phyloP scores from a whole-genome alignment of 495 filamentous ascomycete genomes.

The Podospora sp. region DNA sequence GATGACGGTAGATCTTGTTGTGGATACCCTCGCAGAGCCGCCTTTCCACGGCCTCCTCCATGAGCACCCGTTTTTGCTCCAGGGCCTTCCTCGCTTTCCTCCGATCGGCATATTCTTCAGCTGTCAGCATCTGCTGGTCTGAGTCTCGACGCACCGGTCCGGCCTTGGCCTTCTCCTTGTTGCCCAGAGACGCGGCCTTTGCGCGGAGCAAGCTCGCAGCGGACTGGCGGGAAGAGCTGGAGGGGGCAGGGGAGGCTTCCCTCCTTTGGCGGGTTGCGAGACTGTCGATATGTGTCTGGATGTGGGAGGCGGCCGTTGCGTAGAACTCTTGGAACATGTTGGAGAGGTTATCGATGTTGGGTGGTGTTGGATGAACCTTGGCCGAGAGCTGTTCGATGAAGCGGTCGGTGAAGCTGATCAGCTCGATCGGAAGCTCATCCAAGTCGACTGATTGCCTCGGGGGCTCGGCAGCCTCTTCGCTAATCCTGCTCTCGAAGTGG shows the following conservation, averaged over 20 bases:
- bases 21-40: constrained; percentile 87
- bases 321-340: constrained; percentile 96
- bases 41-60: constrained; percentile 93
- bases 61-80: constrained; percentile 69
- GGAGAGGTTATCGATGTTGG: constrained; percentile 80
- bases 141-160: constrained; percentile 38
- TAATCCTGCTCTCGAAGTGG: constrained; percentile 55
- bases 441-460: constrained; percentile 63
- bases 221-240: constrained; percentile 53
- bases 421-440: constrained; percentile 89
- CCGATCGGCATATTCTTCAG: constrained; percentile 76
- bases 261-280: constrained; percentile 75
- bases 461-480: constrained; percentile 57
- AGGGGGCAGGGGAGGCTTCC: constrained; percentile 55
- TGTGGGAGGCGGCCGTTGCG: constrained; percentile 74
- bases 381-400: constrained; percentile 91
- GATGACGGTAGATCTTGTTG: constrained; percentile 84
- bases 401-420: constrained; percentile 86
- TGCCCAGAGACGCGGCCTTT: constrained; percentile 55
- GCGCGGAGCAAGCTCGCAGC: constrained; percentile 54
- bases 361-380: constrained; percentile 81
- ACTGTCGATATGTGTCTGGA: constrained; percentile 82
- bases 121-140: constrained; percentile 90
- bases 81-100: constrained; percentile 76
- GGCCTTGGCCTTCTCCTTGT: constrained; percentile 51